phyloP scores from a whole-genome alignment of 163 green algal species.

The Chloromonas sp. region DNA sequence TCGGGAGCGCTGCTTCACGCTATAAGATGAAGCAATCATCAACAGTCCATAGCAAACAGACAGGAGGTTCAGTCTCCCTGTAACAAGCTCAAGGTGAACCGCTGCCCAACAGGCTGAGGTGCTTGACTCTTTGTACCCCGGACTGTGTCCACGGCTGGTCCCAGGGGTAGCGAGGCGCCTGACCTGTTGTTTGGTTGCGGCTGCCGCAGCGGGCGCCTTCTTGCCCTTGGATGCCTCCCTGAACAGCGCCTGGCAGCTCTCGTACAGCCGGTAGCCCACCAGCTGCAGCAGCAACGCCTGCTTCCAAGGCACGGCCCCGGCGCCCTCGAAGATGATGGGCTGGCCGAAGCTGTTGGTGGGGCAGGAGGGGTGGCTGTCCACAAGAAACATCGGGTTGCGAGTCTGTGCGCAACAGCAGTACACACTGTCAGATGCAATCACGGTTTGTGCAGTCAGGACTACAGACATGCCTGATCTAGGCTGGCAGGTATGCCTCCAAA shows the following conservation, averaged over 20 bases:
- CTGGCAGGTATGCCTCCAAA: no score
- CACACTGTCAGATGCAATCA: not conserved
- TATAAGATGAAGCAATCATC: no score
- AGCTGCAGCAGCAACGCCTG: constrained; percentile 33
- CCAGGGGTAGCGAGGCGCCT: no score
- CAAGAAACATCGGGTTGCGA: constrained; percentile 48
- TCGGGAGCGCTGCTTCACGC: no score
- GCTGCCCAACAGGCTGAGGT: no score
- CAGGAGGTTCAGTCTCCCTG: no score
- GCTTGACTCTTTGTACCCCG: not conserved
- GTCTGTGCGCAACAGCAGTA: constrained; percentile 18
- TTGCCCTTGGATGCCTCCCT: constrained; percentile 13
- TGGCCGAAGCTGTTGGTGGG: constrained; percentile 41
- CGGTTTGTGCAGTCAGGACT: not conserved
- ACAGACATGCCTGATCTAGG: not conserved
- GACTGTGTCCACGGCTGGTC: not conserved
- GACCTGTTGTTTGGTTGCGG: constrained; percentile 1
- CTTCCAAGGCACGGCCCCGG: constrained; percentile 31
- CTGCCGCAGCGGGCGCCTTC: constrained; percentile 21
- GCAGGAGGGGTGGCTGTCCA: constrained; percentile 55
- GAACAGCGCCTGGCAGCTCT: constrained; percentile 22
- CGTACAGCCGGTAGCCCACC: constrained; percentile 24
- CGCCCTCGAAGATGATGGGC: constrained; percentile 39
- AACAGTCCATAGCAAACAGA: no score
- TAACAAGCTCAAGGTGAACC: no score